phyloP scores from a whole-genome alignment of 2,329 filamentous ascomycete species.

The Aurifilum marmelostoma region DNA sequence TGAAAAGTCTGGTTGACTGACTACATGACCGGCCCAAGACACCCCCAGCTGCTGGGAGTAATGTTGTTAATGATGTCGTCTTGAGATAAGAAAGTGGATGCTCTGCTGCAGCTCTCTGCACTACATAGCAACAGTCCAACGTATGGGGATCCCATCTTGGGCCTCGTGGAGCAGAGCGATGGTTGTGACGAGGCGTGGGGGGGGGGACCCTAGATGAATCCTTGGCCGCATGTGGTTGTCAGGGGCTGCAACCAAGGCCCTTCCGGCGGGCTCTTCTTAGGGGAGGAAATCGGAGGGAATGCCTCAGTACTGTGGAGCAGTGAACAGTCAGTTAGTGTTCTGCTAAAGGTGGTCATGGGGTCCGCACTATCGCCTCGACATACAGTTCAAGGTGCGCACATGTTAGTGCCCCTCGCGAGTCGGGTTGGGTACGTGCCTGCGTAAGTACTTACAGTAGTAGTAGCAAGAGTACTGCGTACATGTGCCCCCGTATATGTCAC shows the following conservation, averaged over 20 bases:
- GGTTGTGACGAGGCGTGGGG: background rate
- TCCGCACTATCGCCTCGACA: background rate
- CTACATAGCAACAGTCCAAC: no score
- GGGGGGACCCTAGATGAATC: background rate
- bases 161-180: background rate
- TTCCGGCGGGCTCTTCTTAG: no score
- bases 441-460: background rate
- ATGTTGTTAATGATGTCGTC: background rate
- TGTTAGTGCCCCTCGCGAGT: background rate
- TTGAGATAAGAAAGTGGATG: background rate
- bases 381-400: background rate
- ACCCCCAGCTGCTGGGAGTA: background rate
- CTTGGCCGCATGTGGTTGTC: constrained; percentile 8
- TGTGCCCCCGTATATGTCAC: constrained; percentile 2
- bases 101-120: background rate
- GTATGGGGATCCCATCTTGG: background rate
- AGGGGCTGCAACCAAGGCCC: background rate
- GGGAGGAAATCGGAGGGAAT: background rate
- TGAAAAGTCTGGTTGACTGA: background rate
- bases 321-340: background rate
- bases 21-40: background rate
- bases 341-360: background rate
- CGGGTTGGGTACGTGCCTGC: background rate
- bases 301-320: background rate
- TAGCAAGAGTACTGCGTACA: background rate